Conservation (phyloP, 2,329 filamentous ascomycete species). For the Epichloe gansuensis region DNA sequence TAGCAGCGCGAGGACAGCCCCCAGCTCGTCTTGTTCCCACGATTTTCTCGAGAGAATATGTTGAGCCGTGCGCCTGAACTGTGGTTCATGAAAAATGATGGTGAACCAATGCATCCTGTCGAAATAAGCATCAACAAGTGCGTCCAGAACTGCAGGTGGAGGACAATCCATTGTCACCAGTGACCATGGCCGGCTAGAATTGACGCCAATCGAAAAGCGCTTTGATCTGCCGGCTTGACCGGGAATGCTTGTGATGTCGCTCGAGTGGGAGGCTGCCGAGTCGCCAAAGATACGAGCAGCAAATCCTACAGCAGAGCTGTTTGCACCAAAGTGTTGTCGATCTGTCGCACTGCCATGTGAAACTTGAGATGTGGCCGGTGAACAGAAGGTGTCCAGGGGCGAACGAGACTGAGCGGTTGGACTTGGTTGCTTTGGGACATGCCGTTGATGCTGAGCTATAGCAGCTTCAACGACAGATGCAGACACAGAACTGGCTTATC, state of each 20-base stretch:
- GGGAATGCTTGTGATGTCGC: conserved; percentile 3
- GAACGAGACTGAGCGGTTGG: background rate
- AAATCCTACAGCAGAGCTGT: conserved; percentile 3
- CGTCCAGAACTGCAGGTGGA: background rate
- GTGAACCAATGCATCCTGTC: conserved; percentile 12
- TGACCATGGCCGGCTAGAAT: background rate
- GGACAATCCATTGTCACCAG: conserved; percentile 3
- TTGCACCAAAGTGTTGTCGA: conserved; percentile 2
- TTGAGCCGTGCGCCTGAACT: conserved; percentile 5
- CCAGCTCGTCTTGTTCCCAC: conserved; percentile 8
- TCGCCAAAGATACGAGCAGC: conserved; percentile 2
- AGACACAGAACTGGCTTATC: background rate
- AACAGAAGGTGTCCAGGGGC: background rate
- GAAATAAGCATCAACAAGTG: conserved; percentile 9
- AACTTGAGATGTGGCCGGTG: background rate
- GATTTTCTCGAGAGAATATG: conserved; percentile 3
- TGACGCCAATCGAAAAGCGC: background rate
- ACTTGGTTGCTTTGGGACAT: background rate
- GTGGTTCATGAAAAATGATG: conserved; percentile 10
- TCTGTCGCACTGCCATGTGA: background rate
- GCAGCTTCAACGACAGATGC: background rate
- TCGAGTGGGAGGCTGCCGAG: background rate
- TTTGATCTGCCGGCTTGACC: background rate
- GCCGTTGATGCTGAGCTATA: background rate
- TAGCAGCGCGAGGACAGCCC: conserved; percentile 6